Conservation (phyloP, 192 early-diverging fungal genomes). For the Coemansia asiatica region DNA sequence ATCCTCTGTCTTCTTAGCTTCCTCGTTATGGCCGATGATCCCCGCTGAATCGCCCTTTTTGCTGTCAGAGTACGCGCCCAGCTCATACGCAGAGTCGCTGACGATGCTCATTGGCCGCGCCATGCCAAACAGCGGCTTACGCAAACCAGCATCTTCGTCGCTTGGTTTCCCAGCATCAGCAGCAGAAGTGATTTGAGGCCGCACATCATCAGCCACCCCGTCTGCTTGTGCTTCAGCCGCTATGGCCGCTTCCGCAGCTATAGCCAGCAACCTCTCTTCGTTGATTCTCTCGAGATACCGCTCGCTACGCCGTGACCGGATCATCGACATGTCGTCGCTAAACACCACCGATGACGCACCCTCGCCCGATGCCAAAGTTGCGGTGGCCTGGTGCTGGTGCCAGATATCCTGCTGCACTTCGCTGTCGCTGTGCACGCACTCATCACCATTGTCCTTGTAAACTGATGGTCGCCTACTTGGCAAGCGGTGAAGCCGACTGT, state of each 20-base stretch:
- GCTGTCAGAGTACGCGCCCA: conserved; percentile 9
- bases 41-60: background rate
- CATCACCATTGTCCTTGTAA: conserved; percentile 7
- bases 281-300: conserved; percentile 23
- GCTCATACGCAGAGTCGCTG: conserved; percentile 40
- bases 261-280: background rate
- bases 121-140: background rate
- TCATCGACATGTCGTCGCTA: conserved; percentile 34
- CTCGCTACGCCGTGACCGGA: conserved; percentile 11
- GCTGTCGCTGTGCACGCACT: conserved; percentile 37
- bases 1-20: background rate
- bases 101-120: conserved; percentile 23
- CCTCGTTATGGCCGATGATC: background rate
- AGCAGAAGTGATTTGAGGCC: no score
- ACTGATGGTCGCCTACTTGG: background rate
- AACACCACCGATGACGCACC: conserved; percentile 10
- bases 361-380: background rate
- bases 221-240: background rate
- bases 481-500: background rate
- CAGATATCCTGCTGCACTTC: conserved; percentile 25
- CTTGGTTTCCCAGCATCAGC: no score
- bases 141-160: background rate
- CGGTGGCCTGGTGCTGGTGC: conserved; percentile 5
- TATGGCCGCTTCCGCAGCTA: background rate
- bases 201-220: background rate